Base-by-base conservation (phyloP, 352 stramenopile species). In the Chrysophaeum taylorii region DNA sequence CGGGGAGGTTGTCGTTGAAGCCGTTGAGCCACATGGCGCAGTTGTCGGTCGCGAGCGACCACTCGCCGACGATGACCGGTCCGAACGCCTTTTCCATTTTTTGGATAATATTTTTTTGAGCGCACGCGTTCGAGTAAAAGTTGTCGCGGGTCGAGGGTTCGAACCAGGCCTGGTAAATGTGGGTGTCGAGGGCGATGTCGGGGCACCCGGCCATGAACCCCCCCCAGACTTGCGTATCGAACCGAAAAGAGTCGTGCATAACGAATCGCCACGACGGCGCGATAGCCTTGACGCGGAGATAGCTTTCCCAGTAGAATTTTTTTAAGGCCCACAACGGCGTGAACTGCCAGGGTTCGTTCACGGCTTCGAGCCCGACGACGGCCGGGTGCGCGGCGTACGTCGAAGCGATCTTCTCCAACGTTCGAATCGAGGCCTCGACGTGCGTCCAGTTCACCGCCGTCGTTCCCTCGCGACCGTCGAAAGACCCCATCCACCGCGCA, bases 321-420 rank as follows among this genome's bases (percentile, higher is more conserved):
- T 96, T 95, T 54, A 97, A 79, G 31, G 89, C 78, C 14, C 94
- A 68, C 52, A 96, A 88, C 0, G 91, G 91, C 45, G 91, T 96
- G 67, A 94, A 85, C 78, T 96, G 87, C 91, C 91, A 96, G 23
- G 92, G 92, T 71, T 97, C 92, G 75, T 97, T 97, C 45, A 96
- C 89, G 9, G 91, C 90, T 74, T 97, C 86, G 25, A 97, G 53
- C 16, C 90, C 92, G 29, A 95, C 79, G 14, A 97, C 87, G 12
- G 87, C 86, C 14, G 85, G 86, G 77, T 96, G 82, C 53, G 79
- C 81, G 33, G 80, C 78, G 78, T 96, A 97, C 27, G 82, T 79
- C 70, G 93, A 82, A 7, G 96, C 90, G 73, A 97, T 92, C 2
- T 76, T 78, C 35, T 87, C 78, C 64, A 97, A 87, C n/a, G 89